phyloP scores from a whole-genome alignment of 805 yeast species.

The Teunomyces stri region DNA sequence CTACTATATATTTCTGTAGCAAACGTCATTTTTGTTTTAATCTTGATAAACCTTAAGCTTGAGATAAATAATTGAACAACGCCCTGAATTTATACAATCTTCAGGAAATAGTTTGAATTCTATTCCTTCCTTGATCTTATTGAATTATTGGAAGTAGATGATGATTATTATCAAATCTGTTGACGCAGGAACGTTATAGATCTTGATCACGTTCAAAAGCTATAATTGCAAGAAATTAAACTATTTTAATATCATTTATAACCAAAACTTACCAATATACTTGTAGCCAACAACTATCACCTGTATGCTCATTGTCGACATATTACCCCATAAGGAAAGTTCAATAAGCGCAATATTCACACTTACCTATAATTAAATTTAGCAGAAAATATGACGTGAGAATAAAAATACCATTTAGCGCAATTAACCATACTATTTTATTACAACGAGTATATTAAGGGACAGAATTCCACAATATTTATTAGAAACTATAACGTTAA shows the following conservation, averaged over 20 bases:
- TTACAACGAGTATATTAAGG: not conserved
- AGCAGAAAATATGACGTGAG: not conserved
- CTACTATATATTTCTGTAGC: not conserved
- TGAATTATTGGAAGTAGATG: not conserved
- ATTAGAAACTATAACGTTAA: not conserved
- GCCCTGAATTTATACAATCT: not conserved
- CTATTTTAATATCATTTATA: no score
- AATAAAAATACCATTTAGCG: not conserved
- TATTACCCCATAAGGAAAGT: not conserved
- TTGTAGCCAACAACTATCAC: no score
- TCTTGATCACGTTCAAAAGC: not conserved
- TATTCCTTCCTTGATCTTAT: not conserved
- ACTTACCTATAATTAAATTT: not conserved
- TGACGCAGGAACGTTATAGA: not conserved
- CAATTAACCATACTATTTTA: not conserved
- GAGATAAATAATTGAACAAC: not conserved
- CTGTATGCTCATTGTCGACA: no score
- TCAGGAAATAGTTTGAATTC: not conserved
- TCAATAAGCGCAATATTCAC: not conserved
- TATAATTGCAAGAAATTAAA: not conserved
- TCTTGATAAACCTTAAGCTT: not conserved
- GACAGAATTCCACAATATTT: not conserved
- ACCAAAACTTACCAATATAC: no score
- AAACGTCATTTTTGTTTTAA: not conserved
- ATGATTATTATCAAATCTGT: not conserved